Conservation (phyloP, 75 land plant species). For the Cupressus sempervirens region DNA sequence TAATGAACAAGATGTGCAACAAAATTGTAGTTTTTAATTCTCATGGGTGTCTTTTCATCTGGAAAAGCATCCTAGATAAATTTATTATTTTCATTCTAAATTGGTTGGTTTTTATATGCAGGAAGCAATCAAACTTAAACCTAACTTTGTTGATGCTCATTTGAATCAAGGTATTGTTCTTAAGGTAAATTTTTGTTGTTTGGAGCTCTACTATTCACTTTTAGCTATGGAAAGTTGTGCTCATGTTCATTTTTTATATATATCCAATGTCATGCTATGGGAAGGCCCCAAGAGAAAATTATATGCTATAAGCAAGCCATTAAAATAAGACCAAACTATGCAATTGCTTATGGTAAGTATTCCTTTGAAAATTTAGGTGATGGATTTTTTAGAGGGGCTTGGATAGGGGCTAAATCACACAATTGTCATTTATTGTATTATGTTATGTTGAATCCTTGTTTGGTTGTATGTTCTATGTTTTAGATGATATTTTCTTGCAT, state of each 20-base stretch:
- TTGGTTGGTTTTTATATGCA: conserved; percentile 18
- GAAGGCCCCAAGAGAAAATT: conserved; percentile 91
- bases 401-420: neutral
- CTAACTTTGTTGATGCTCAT: conserved; percentile 86
- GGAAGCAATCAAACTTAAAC: conserved; percentile 90
- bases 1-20: neutral
- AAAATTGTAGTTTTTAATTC: neutral
- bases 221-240: conserved; percentile 7
- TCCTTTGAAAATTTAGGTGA: neutral
- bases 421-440: neutral
- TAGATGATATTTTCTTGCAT: conserved; percentile 9
- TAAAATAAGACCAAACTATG: conserved; percentile 77
- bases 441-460: conserved; percentile 4
- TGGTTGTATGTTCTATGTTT: conserved; percentile 10
- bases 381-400: neutral
- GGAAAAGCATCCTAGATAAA: neutral
- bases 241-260: conserved; percentile 12
- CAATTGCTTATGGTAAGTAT: conserved; percentile 89
- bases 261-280: conserved; percentile 65
- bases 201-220: conserved; percentile 10
- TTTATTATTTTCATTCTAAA: neutral
- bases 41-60: neutral
- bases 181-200: conserved; percentile 56
- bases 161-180: conserved; percentile 86
- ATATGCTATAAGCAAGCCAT: conserved; percentile 77